Base-by-base conservation (phyloP, 306 rosid species). In the Mimosa pudica region DNA sequence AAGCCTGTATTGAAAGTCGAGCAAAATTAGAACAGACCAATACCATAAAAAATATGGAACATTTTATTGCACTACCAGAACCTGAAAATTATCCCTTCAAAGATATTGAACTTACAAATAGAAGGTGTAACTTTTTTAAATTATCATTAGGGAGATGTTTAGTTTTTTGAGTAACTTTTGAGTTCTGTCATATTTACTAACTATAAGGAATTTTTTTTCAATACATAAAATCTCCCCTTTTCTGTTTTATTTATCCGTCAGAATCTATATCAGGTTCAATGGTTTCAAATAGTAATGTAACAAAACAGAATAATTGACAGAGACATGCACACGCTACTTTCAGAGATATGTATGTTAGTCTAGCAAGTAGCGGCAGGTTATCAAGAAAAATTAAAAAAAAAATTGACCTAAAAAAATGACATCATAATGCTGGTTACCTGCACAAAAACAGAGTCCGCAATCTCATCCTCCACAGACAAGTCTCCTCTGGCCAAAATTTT, bases 381-480 rank as follows among this genome's bases (percentile, higher is more conserved):
- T 1, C 32, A 66, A 47, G 75, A 74, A 10, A 68, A 46, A 58
- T n/a, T n/a, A 68, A 69, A 64, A 13, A 60, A 58, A 66, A 55
- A 41, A 45, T 45, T 4, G 35, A 6, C 49, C 10, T 57, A 16
- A 33, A 67, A 68, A 73, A 62, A 60, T 63, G 20, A 62, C 71
- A 77, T 71, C 14, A 73, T 10, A 79, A 81, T 60, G 9, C 51
- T 57, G 67, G 18, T 69, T 87, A 92, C 95, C 97, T 94, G 90
- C 54, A 86, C 82, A 81, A 94, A 91, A 51, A 92, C 93, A 10
- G 82, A 79, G 80, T 92, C 98, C 12, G 97, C 97, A 80, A 88
- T 92, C 84, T 92, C 94, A 55, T 94, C 97, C 88, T 94, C 97
- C 7, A 72, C 87, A 3, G 97, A 80, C 60, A 88, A 58, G 70